These are phyloP conservation scores for Globisporangium splendens DNA, from an alignment of 352 stramenopile genomes.

Conservation along the genomic window DNA sequence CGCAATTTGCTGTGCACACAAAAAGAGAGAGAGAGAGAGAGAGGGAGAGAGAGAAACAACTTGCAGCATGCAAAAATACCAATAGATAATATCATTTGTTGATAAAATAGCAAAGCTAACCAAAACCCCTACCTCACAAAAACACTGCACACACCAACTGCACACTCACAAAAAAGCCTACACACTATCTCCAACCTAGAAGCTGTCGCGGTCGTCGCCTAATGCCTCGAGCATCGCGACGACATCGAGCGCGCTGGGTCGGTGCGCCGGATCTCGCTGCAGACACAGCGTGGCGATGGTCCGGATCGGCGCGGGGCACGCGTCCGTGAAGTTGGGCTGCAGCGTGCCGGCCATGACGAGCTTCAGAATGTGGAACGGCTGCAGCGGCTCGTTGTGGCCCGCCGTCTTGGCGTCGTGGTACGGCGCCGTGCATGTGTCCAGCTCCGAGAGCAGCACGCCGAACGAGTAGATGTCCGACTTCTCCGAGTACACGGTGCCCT, in stretches of 20 bases:
- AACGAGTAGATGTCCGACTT: constrained; percentile 31
- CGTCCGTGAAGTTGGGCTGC: constrained; percentile 11
- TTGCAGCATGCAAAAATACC: too few species aligned
- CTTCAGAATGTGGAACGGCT: constrained; percentile 16
- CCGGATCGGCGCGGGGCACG: constrained; percentile 8
- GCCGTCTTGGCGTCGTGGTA: constrained; percentile 22
- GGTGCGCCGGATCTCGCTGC: constrained; percentile 7
- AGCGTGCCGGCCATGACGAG: constrained; percentile 12
- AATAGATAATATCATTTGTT: too few species aligned
- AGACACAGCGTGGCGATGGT: constrained; percentile 10
- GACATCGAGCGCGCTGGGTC: constrained; percentile 12
- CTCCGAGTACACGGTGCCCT: constrained; percentile 27
- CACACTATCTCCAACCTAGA: too few species aligned
- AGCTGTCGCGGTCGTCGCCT: not conserved
- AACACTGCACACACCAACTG: too few species aligned
- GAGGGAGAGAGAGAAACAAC: too few species aligned
- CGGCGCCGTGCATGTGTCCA: constrained; percentile 42
- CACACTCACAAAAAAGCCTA: constrained; percentile 9
- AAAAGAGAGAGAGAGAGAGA: too few species aligned
- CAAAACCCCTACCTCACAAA: too few species aligned
- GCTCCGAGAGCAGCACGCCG: constrained; percentile 31
- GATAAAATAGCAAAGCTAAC: too few species aligned
- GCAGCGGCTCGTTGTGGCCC: constrained; percentile 11
- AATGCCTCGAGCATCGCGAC: constrained; percentile 14
- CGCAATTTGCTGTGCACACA: too few species aligned